phyloP scores from a whole-genome alignment of 257 asterid genomes.

The Ballota nigra region DNA sequence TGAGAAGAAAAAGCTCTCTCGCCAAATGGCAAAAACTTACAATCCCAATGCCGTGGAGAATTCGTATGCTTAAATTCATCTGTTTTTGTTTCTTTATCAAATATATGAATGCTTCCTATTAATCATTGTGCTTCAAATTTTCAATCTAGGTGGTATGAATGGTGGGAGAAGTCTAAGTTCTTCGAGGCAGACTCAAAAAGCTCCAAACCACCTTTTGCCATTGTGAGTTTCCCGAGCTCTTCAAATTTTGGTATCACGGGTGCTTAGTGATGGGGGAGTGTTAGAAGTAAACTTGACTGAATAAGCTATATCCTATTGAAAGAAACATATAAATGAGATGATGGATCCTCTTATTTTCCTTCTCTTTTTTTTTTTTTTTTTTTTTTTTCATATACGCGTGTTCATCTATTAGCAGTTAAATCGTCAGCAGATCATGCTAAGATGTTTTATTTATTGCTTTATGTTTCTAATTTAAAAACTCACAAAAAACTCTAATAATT shows the following conservation, averaged over 20 bases:
- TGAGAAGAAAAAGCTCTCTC: conserved; percentile 72
- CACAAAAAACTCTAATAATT: background rate
- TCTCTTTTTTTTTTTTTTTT: too few relatives aligned
- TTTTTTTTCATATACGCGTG: background rate
- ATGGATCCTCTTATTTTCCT: background rate
- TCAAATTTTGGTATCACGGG: background rate
- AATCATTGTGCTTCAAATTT: conserved; percentile 6
- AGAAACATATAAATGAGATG: background rate
- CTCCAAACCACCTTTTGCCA: conserved; percentile 77
- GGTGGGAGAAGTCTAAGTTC: conserved; percentile 94
- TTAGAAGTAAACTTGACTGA: background rate
- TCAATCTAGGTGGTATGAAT: conserved; percentile 79
- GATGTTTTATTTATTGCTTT: background rate
- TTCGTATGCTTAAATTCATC: conserved; percentile 46
- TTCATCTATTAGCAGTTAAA: background rate
- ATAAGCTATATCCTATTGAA: background rate
- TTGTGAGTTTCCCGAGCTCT: conserved; percentile 61
- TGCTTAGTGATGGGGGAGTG: background rate
- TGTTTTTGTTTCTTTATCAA: background rate
- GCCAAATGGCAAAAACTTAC: conserved; percentile 82
- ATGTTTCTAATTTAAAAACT: background rate
- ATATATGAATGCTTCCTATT: background rate
- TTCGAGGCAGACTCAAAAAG: conserved; percentile 80
- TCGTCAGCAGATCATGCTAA: background rate
- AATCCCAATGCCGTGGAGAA: conserved; percentile 79